phyloP scores from a whole-genome alignment of 352 stramenopile species.

The Phytophthora cactorum region DNA sequence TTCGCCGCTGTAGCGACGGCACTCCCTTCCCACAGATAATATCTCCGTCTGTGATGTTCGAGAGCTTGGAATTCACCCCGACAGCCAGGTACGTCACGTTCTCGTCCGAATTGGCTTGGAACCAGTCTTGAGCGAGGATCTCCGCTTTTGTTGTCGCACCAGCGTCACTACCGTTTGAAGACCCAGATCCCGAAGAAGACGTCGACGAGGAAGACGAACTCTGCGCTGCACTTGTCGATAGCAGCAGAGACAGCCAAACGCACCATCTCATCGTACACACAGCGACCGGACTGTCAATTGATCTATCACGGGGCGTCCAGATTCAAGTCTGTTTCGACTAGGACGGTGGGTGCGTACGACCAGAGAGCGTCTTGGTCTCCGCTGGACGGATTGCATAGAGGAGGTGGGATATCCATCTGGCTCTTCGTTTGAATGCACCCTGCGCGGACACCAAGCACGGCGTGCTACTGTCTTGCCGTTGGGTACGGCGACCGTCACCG shows the following conservation, averaged over 20 bases:
- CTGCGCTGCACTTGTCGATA: constrained; percentile 1
- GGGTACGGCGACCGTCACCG: constrained; percentile 5
- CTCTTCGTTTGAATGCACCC: constrained; percentile 1
- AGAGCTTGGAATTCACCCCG: constrained; percentile 35
- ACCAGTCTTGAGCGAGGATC: constrained; percentile 40
- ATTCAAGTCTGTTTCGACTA: constrained; percentile 1
- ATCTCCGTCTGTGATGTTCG: constrained; percentile 33
- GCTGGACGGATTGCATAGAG: constrained; percentile 31
- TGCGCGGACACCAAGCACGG: neutral
- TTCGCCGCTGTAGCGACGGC: constrained; percentile 45
- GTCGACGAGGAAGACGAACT: constrained; percentile 18
- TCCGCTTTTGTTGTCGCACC: constrained; percentile 17
- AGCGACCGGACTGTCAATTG: constrained; percentile 8
- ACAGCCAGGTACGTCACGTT: constrained; percentile 45
- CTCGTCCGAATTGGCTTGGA: constrained; percentile 36
- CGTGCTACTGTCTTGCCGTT: constrained; percentile 27
- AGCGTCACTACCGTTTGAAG: neutral
- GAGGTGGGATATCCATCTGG: constrained; percentile 10
- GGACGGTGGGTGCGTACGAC: neutral
- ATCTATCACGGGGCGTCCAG: constrained; percentile 7
- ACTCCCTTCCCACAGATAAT: constrained; percentile 38
- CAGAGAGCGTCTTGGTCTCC: constrained; percentile 32
- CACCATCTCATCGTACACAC: constrained; percentile 1
- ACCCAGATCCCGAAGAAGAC: neutral
- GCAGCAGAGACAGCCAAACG: constrained; percentile 1